These are phyloP conservation scores for Termitomyces sp. DNA, from an alignment of 768 basidiomycete genomes.

Conservation along the genomic window DNA sequence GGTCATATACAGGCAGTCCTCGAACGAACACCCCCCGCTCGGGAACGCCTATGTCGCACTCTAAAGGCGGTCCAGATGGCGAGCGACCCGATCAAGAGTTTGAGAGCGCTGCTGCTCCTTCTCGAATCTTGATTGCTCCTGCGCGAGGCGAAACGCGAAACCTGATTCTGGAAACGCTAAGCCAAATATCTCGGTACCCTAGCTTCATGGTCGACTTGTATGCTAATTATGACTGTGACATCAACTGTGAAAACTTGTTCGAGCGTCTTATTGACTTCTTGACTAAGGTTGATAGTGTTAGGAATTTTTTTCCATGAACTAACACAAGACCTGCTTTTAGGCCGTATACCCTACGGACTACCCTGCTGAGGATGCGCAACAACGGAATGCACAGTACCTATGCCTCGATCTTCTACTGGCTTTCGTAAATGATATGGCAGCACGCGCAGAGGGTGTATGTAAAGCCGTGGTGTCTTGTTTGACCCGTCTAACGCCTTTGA, in stretches of 20 bases:
- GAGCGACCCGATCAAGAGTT: conserved; percentile 34
- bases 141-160: conserved; percentile 86
- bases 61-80: conserved; percentile 30
- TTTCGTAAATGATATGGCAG: conserved; percentile 86
- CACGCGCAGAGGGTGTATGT: conserved; percentile 47
- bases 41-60: conserved; percentile 44
- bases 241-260: conserved; percentile 94
- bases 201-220: conserved; percentile 96
- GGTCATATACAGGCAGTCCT: conserved; percentile 17
- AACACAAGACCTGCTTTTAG: conserved; percentile 30
- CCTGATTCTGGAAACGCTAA: conserved; percentile 83
- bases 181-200: conserved; percentile 73
- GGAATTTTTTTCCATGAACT: background rate
- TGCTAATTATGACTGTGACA: conserved; percentile 95
- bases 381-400: conserved; percentile 76
- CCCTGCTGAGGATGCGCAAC: conserved; percentile 55
- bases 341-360: conserved; percentile 74
- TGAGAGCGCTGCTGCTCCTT: conserved; percentile 40
- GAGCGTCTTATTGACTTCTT: conserved; percentile 86
- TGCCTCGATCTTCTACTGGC: conserved; percentile 85
- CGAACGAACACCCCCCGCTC: conserved; percentile 44
- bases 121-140: conserved; percentile 61
- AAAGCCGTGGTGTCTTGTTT: conserved; percentile 1
- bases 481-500: conserved; percentile 7
- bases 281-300: conserved; percentile 58